phyloP scores from a whole-genome alignment of 2,329 filamentous ascomycete species.

The Aurifilum marmelostoma region DNA sequence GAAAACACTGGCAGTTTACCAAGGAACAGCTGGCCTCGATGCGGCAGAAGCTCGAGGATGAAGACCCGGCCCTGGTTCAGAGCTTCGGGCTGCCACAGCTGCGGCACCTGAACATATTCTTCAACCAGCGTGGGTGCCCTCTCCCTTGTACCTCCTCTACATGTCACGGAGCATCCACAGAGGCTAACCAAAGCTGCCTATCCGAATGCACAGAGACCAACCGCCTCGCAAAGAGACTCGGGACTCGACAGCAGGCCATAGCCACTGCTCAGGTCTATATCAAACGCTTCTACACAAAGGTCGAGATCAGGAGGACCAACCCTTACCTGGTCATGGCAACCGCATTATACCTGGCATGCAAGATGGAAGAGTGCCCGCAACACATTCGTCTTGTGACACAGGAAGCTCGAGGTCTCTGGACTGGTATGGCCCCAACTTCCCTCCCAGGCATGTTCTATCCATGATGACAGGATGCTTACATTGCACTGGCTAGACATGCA shows the following conservation, averaged over 20 bases:
- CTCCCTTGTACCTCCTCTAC: conserved; percentile 8
- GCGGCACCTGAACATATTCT: conserved; percentile 85
- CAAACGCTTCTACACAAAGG: conserved; percentile 88
- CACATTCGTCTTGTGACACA: conserved; percentile 90
- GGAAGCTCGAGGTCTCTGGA: conserved; percentile 85
- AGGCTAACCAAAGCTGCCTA: conserved; percentile 14
- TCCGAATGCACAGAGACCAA: conserved; percentile 63
- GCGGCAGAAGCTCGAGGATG: conserved; percentile 76
- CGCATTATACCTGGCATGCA: conserved; percentile 91
- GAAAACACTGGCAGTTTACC: conserved; percentile 87
- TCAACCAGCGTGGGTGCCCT: conserved; percentile 74
- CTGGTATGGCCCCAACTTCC: conserved; percentile 48
- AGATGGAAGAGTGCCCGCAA: conserved; percentile 96
- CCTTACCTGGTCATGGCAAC: conserved; percentile 93
- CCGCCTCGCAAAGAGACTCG: conserved; percentile 82
- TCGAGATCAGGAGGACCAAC: conserved; percentile 90
- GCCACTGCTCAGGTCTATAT: conserved; percentile 95
- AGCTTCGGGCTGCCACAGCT: conserved; percentile 82
- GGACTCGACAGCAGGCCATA: conserved; percentile 85
- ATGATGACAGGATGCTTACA: conserved; percentile 19
- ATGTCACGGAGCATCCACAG: background rate
- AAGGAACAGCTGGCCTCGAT: conserved; percentile 77
- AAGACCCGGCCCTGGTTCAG: conserved; percentile 72
- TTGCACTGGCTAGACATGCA: conserved; percentile 26
- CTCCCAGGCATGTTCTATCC: too few species aligned